Evolutionary conservation across 169 alveolate genomes (phyloP).

Genomic region (Sarcocystis neurona): DNA sequence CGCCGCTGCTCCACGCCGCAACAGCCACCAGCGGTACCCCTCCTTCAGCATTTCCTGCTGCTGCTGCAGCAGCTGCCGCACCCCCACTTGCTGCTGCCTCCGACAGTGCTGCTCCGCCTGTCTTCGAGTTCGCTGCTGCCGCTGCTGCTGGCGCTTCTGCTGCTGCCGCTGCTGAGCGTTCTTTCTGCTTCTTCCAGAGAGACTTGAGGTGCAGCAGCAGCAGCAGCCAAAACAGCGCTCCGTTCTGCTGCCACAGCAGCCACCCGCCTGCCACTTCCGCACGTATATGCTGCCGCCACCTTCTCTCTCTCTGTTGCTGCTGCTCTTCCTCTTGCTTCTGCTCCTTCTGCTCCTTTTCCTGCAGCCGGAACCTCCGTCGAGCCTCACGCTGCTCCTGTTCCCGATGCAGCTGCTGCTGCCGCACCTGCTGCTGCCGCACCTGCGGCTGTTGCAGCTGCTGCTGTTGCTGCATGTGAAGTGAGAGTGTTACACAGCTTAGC

Average conservation of each 20-base stretch:
- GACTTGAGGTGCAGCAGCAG: constrained; percentile 46
- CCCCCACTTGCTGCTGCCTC: no score
- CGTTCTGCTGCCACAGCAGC: constrained; percentile 59
- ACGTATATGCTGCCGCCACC: constrained; percentile 53
- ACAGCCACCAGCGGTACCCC: no score
- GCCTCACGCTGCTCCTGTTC: constrained; percentile 10
- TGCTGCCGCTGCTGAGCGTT: not conserved
- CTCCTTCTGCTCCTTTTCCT: constrained; percentile 43
- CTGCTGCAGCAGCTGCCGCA: no score
- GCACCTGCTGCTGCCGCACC: not conserved
- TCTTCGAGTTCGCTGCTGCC: no score
- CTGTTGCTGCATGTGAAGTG: constrained; percentile 17
- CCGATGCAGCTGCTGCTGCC: not conserved
- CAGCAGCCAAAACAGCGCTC: constrained; percentile 51
- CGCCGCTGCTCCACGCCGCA: no score
- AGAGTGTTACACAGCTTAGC: not conserved
- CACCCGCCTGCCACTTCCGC: constrained; percentile 49
- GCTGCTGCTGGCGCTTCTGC: no score
- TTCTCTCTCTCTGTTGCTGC: not conserved
- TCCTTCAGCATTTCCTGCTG: no score
- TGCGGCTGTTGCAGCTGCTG: not conserved
- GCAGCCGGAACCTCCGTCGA: constrained; percentile 22
- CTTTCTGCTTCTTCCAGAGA: constrained; percentile 32
- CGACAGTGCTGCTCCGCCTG: no score
- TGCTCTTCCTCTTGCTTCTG: constrained; percentile 5